These are phyloP conservation scores for Claviceps arundinis DNA, from an alignment of 2,329 filamentous ascomycete genomes.

Conservation along the genomic window DNA sequence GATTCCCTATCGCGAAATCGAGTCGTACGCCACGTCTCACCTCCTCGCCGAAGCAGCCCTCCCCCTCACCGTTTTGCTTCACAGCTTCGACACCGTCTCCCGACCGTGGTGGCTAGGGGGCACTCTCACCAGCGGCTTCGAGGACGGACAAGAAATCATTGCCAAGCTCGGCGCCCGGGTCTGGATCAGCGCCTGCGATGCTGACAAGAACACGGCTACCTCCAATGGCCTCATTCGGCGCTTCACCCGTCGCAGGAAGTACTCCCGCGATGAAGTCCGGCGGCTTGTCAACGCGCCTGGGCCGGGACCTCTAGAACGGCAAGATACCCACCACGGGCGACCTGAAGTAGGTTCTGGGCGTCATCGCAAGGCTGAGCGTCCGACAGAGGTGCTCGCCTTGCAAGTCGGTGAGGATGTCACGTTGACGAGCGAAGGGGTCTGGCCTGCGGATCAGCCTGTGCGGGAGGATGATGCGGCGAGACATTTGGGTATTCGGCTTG, in stretches of 20 bases:
- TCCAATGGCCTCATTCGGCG: slow-evolving; percentile 34
- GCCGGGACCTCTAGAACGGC: neutral
- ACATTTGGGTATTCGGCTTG: slow-evolving; percentile 2
- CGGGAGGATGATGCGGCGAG: neutral
- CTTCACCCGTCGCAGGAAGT: slow-evolving; percentile 34
- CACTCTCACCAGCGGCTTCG: slow-evolving; percentile 41
- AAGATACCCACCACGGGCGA: neutral
- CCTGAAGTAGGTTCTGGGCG: slow-evolving; percentile 4
- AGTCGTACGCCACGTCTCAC: slow-evolving; percentile 42
- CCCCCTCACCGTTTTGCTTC: slow-evolving; percentile 50
- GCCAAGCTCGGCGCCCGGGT: slow-evolving; percentile 6
- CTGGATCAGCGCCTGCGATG: slow-evolving; percentile 32
- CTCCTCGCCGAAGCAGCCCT: slow-evolving; percentile 42
- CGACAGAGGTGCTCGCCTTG: slow-evolving; percentile 29
- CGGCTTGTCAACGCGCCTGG: slow-evolving; percentile 13
- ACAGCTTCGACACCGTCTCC: slow-evolving; percentile 46
- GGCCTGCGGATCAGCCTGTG: slow-evolving; percentile 7
- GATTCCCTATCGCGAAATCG: slow-evolving; percentile 38
- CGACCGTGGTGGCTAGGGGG: slow-evolving; percentile 51
- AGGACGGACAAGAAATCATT: slow-evolving; percentile 36
- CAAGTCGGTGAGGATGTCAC: slow-evolving; percentile 28
- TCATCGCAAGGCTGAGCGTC: slow-evolving; percentile 5
- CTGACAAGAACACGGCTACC: slow-evolving; percentile 30
- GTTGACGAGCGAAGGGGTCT: slow-evolving; percentile 26
- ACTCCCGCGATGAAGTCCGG: slow-evolving; percentile 31